Conservation (phyloP, 1,284 basidiomycete genomes). For the Cryptococcus sp. region DNA sequence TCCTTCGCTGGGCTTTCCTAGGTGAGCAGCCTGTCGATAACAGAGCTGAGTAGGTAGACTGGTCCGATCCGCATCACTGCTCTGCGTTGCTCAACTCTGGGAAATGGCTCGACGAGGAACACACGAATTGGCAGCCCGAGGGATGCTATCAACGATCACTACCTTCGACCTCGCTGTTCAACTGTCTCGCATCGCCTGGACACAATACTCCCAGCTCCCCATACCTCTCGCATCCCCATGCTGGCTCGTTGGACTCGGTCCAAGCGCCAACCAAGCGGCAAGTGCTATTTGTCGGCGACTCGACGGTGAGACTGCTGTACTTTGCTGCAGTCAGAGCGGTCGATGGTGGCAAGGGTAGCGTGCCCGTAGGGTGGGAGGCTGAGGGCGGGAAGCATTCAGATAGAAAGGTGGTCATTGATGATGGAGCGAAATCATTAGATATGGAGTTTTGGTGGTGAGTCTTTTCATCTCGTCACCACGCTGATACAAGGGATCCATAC, state of each 20-base stretch:
- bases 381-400: conserved; percentile 63
- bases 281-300: conserved; percentile 78
- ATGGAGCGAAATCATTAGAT: conserved; percentile 40
- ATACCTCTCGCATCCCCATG: conserved; percentile 1
- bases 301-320: conserved; percentile 69
- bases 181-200: conserved; percentile 22
- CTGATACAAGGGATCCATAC: conserved; percentile 49
- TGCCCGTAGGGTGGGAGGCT: conserved; percentile 27
- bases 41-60: conserved; percentile 51
- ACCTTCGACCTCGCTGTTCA: conserved; percentile 12
- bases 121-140: conserved; percentile 75
- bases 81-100: conserved; percentile 63
- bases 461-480: not conserved
- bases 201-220: conserved; percentile 15
- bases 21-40: conserved; percentile 24
- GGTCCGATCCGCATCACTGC: conserved; percentile 66
- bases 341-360: conserved; percentile 17
- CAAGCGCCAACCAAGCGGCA: conserved; percentile 20
- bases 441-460: conserved; percentile 64
- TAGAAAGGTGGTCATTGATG: conserved; percentile 42
- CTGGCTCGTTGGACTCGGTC: not conserved
- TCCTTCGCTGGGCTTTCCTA: conserved; percentile 44
- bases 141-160: conserved; percentile 42
- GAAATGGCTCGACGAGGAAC: conserved; percentile 66
- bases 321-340: conserved; percentile 60